Base-by-base conservation (phyloP, 192 early-diverging fungal species). In the Spizellomyces punctatus region DNA sequence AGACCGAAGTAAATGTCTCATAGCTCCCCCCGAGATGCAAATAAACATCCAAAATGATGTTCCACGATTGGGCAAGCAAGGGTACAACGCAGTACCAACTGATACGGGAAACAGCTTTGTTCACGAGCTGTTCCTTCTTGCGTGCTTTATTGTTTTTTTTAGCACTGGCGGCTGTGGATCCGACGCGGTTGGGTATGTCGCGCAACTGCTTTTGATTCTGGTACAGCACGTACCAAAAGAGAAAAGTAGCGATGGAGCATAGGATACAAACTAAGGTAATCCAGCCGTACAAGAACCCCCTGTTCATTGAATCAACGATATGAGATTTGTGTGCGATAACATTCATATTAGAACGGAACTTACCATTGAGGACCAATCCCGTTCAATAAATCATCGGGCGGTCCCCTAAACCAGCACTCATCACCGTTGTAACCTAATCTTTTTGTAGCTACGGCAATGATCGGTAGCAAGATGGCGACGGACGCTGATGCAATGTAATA, bases 381-480 rank as follows among this genome's bases (percentile, higher is more conserved):
- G 27, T 36, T 36, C 27, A 36, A 2, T 36, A 36, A 36, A 36
- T 36, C 27, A 36, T 36, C 27, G 3, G 27, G 27, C 27, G 27
- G 27, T 36, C 27, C 27, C 27, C 27, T 66, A 12, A 66, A 66
- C 64, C 64, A 66, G 46, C 64, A 66, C 27, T 66, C 64, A n/a
- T 12, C 45, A 46, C 42, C 42, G 64, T 66, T 66, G 45, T 8
- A 66, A 17, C 64, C 64, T 17, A 66, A 14, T 16, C 64, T 14
- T 12, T 48, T 47, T 5, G 42, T n/a, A 17, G 64, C 64, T 12
- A 14, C 46, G 16, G 64, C 16, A 47, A 49, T 48, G 64, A 17
- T 66, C 16, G 64, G 16, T n/a, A 66, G 47, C 5, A 27, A n/a
- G 19, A 66, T n/a, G 5, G 64, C 46, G 27, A 66, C 19, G 16